Base-by-base conservation (phyloP, 169 alveolate genomes). In the Eimeria brunetti region DNA sequence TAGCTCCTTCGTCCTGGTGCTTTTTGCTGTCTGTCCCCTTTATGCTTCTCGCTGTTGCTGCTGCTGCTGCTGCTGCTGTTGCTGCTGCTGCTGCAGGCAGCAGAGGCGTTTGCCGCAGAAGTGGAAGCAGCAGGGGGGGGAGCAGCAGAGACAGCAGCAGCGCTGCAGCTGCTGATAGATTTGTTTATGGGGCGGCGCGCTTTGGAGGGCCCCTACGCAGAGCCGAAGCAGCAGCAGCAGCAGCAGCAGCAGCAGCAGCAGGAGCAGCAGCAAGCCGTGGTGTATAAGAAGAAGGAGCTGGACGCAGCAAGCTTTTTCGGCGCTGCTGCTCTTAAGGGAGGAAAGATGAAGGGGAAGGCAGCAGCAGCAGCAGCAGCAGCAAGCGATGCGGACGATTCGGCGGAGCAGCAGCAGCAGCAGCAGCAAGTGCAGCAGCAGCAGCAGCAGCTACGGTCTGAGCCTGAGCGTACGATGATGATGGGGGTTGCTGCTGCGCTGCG, bases 221-320 rank as follows among this genome's bases (percentile, higher is more conserved):
- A 7, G 38, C 58, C 64, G 24, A 6, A 24, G 46, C 76, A 27
- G 76, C 64, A 51, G 88, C 69, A 46, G 88, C 88, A 78, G 88
- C 76, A 83, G 91, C 91, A 53, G 91, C 91, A 53, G 91, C 91
- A 49, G 73, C 60, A 69, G 88, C 76, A 30, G 94, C 95, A 71
- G 64, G 58, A 83, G 64, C 80, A 44, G 81, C 91, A 83, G 53
- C 76, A 83, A 14, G 91, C n/a, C 22, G 27, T 89, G 36, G 95
- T 60, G 69, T 89, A 89, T 51, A 81, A 76, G 95, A 89, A 89
- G 64, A 89, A 76, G 30, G 95, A 89, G 36, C 80, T 60, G 16
- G 89, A 89, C 14, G 95, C 81, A 22, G 80, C 95, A 62, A 49
- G 27, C 41, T 51, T 76, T 62, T 33, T 60, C 53, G 81, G 64